Evolutionary conservation across 31 red algal genomes (phyloP).

Genomic region (Porphyra umbilicalis): DNA sequence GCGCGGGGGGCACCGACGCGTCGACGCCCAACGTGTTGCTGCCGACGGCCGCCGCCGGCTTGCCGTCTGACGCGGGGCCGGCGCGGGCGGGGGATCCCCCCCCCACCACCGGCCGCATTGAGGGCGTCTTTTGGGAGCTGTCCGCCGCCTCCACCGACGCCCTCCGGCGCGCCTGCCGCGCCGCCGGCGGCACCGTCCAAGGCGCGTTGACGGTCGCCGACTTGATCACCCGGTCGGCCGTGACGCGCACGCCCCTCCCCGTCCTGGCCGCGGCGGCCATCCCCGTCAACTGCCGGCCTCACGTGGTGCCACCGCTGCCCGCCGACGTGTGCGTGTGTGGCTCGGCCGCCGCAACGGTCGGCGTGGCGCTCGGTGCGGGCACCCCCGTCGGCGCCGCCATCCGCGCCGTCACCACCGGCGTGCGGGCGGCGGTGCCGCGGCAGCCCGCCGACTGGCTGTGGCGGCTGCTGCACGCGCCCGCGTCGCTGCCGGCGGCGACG

Average conservation of each 20-base stretch:
- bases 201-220: background rate
- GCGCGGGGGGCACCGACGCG: no score
- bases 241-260: background rate
- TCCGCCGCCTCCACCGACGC: background rate
- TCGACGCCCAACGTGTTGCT: no score
- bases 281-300: background rate
- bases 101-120: no score
- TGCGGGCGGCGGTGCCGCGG: background rate
- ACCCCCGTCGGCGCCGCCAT: background rate
- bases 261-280: background rate
- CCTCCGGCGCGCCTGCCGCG: background rate
- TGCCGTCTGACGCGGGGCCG: no score
- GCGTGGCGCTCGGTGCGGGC: background rate
- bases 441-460: background rate
- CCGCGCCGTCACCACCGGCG: background rate
- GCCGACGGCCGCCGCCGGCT: no score
- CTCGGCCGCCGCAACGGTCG: background rate
- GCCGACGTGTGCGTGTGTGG: background rate
- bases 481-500: background rate
- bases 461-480: background rate
- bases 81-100: no score
- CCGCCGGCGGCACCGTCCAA: background rate
- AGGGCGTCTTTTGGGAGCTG: background rate
- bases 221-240: background rate
- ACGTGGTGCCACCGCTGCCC: background rate